Percentiles rank a stretch among this genome's conserved stretches.
These are phyloP conservation scores for Phyllosticta citribraziliensis DNA, from an alignment of 2,329 filamentous ascomycete species.

Conservation along the genomic window DNA sequence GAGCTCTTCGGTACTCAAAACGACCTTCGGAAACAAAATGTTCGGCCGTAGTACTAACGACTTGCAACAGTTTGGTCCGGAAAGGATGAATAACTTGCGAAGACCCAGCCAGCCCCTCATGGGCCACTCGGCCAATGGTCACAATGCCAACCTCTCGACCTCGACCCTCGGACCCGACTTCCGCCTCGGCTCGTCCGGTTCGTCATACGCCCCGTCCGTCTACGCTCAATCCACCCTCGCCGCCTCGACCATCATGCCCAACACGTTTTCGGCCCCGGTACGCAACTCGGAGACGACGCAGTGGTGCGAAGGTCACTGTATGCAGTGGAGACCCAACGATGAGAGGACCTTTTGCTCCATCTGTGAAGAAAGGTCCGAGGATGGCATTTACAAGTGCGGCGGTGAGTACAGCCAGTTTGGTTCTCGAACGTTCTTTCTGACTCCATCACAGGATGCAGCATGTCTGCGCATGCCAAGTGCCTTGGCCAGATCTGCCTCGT, in stretches of 20 bases:
- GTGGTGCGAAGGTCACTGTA: conserved; percentile 79
- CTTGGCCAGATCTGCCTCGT: conserved; percentile 51
- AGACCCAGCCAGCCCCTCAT: conserved; percentile 59
- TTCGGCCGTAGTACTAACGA: conserved; percentile 19
- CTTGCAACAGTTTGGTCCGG: conserved; percentile 55
- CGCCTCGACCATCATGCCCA: conserved; percentile 79
- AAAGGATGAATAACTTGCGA: conserved; percentile 57
- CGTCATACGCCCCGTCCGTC: conserved; percentile 64
- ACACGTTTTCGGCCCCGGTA: conserved; percentile 70
- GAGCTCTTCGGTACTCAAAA: conserved; percentile 60
- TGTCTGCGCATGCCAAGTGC: conserved; percentile 49
- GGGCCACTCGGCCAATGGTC: conserved; percentile 40
- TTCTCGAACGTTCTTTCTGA: background rate
- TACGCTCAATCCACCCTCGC: conserved; percentile 81
- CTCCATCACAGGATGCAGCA: conserved; percentile 41
- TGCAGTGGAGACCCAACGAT: conserved; percentile 56
- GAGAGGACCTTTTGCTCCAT: conserved; percentile 55
- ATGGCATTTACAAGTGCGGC: conserved; percentile 66
- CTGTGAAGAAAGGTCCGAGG: conserved; percentile 64
- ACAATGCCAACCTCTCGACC: conserved; percentile 55
- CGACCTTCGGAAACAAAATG: conserved; percentile 1
- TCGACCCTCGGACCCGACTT: conserved; percentile 47
- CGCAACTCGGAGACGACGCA: conserved; percentile 68
- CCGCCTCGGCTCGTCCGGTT: conserved; percentile 31
- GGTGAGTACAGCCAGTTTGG: conserved; percentile 27